A percentile compares a stretch with the other conserved stretches of the same genome.
Evolutionary conservation across 2,329 filamentous ascomycete genomes (phyloP).

Genomic region (Decorospora gaudefroyi): DNA sequence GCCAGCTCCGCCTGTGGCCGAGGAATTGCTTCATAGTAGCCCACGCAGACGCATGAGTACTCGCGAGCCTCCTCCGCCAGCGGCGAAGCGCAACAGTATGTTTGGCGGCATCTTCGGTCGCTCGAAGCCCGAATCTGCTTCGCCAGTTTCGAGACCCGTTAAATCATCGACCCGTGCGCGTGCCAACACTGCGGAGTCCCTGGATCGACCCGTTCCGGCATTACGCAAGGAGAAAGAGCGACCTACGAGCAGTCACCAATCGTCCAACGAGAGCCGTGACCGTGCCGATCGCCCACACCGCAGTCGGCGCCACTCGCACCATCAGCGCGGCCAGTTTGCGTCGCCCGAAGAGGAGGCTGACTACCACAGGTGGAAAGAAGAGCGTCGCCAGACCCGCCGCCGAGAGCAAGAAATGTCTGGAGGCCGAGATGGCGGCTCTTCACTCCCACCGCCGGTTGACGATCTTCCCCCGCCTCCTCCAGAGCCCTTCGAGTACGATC

Average conservation of each 20-base stretch:
- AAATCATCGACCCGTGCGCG: conserved; percentile 32
- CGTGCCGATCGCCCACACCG: conserved; percentile 37
- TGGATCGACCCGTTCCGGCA: conserved; percentile 20
- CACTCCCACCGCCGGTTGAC: conserved; percentile 21
- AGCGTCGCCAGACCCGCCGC: conserved; percentile 31
- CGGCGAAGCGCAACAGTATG: conserved; percentile 35
- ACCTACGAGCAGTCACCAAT: conserved; percentile 37
- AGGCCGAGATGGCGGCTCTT: conserved; percentile 31
- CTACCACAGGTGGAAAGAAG: conserved; percentile 40
- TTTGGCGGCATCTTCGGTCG: conserved; percentile 42
- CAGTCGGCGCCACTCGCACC: conserved; percentile 37
- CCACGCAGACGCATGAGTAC: conserved; percentile 34
- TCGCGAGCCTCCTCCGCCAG: conserved; percentile 33
- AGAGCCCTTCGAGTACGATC: conserved; percentile 28
- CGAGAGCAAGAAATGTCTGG: conserved; percentile 38
- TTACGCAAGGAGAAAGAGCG: conserved; percentile 30
- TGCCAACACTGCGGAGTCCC: conserved; percentile 29
- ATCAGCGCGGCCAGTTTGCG: conserved; percentile 31
- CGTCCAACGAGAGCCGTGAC: conserved; percentile 41
- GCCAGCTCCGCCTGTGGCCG: conserved; percentile 23
- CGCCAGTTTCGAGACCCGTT: conserved; percentile 29
- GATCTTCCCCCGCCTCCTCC: conserved; percentile 27
- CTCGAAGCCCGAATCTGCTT: conserved; percentile 37
- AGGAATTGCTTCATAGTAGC: conserved; percentile 27
- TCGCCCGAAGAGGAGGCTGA: conserved; percentile 41